Evolutionary conservation across 257 asterid species (phyloP), one percentile per base, ranked within the genome.

Genomic region (Penstemon eatonii): DNA sequence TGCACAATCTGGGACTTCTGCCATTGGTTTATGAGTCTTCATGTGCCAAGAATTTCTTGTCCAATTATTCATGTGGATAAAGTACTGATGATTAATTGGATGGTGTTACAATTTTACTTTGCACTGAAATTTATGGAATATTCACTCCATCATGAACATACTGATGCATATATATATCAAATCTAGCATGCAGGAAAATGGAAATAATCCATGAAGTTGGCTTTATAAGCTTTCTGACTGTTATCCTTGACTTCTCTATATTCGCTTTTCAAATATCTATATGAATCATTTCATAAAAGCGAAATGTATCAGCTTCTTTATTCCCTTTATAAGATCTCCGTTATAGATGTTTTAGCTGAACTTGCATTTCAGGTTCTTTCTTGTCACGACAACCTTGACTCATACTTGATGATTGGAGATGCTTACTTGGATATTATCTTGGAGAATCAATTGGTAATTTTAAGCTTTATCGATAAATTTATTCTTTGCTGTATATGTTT

Each of bases 401-500:
- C 79, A 39, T 89, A 81, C 81, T 73, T 87, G 82, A 83, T 75
- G 83, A 82, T 91, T 78, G 66, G 80, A 44, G 87, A 87, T 70
- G 87, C 95, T 72, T 89, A 82, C 76, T 59, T 81, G 82, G 95
- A 91, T 42, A 87, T 91, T 66, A 73, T 86, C 70, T 78, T 89
- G 74, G 95, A 83, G 83, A 84, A 81, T 79, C 86, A 84, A 69
- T 71, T 77, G 89, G 97, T 91, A 83, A 79, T 78, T 77, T 67
- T 45, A 69, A 73, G 79, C 68, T 73, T 73, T 62, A 51, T 73
- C 6, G 38, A 53, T 41, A 50, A 69, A 59, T 55, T 77, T 42
- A 47, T 70, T 19, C 50, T 4, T 6, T 61, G 54, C 63, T 70
- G 52, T 65, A 13, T 47, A 39, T 62, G 41, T 57, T 41, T 10